Conservation (phyloP, 352 stramenopile genomes). For the Pelagophyceae sp. region DNA sequence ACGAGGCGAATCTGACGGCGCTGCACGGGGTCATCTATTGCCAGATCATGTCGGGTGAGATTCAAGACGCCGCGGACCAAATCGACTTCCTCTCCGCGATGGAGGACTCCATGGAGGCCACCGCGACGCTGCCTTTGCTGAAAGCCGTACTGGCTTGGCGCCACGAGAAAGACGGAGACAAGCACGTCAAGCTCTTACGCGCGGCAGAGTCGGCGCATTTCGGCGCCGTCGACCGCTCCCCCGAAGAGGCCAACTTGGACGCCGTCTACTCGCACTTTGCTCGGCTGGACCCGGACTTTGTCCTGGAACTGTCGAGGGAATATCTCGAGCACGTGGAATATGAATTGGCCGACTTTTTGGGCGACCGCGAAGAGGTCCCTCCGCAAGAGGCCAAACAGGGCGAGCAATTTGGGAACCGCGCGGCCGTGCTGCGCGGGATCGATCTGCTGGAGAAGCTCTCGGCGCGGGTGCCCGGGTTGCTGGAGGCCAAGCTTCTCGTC, state of each 20-base stretch:
- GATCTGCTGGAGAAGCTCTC: constrained; percentile 68
- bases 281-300: constrained; percentile 68
- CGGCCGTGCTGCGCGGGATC: constrained; percentile 48
- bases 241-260: background rate
- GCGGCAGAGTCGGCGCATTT: constrained; percentile 66
- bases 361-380: constrained; percentile 5
- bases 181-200: constrained; percentile 60
- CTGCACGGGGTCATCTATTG: constrained; percentile 79
- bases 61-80: constrained; percentile 76
- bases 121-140: constrained; percentile 62
- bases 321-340: constrained; percentile 34
- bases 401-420: constrained; percentile 11
- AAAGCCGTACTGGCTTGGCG: constrained; percentile 70
- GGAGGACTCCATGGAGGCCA: constrained; percentile 61
- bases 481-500: constrained; percentile 66
- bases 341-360: constrained; percentile 1
- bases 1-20: constrained; percentile 67
- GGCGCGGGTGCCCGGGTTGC: constrained; percentile 63
- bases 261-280: constrained; percentile 29
- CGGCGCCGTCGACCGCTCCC: constrained; percentile 29
- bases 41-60: constrained; percentile 69
- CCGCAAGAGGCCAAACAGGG: background rate
- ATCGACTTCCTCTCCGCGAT: constrained; percentile 80
- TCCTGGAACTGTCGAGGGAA: constrained; percentile 69
- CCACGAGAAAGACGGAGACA: constrained; percentile 54